Conservation (phyloP, 2,329 filamentous ascomycete genomes). For the Pseudogymnoascus sp. region DNA sequence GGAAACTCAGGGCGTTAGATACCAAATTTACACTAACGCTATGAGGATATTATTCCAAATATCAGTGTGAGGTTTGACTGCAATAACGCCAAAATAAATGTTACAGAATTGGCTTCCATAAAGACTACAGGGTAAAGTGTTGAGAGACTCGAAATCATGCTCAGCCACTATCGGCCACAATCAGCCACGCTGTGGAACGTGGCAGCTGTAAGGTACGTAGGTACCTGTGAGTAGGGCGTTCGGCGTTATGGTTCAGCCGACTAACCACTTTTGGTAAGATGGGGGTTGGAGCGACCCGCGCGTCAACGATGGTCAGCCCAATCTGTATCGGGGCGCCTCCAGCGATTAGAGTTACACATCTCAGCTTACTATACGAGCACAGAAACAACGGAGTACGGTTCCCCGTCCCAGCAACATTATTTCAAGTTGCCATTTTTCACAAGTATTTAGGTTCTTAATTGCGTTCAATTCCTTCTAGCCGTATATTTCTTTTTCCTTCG, state of each 20-base stretch:
- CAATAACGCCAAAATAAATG: neutral
- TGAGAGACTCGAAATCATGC: neutral
- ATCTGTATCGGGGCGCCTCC: neutral
- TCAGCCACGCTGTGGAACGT: constrained; percentile 3
- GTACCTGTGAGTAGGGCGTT: neutral
- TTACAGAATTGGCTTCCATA: neutral
- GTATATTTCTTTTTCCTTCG: neutral
- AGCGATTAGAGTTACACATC: constrained; percentile 9
- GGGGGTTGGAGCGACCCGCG: constrained; percentile 7
- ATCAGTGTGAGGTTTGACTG: neutral
- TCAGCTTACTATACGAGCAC: constrained; percentile 4
- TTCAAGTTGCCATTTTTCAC: constrained; percentile 4
- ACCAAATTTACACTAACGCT: neutral
- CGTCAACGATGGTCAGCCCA: constrained; percentile 4
- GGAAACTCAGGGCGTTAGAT: neutral
- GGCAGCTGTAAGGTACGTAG: constrained; percentile 6
- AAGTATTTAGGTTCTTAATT: constrained; percentile 10
- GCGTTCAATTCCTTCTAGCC: constrained; percentile 3
- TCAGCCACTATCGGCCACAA: neutral
- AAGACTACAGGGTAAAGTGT: neutral
- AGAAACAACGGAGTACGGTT: neutral
- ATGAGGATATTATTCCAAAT: neutral
- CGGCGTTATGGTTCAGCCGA: neutral
- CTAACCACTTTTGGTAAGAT: neutral
- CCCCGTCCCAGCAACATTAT: constrained; percentile 2